These are phyloP conservation scores for Colletotrichum chlorophyti DNA, from an alignment of 2,329 filamentous ascomycete species.

Conservation along the genomic window DNA sequence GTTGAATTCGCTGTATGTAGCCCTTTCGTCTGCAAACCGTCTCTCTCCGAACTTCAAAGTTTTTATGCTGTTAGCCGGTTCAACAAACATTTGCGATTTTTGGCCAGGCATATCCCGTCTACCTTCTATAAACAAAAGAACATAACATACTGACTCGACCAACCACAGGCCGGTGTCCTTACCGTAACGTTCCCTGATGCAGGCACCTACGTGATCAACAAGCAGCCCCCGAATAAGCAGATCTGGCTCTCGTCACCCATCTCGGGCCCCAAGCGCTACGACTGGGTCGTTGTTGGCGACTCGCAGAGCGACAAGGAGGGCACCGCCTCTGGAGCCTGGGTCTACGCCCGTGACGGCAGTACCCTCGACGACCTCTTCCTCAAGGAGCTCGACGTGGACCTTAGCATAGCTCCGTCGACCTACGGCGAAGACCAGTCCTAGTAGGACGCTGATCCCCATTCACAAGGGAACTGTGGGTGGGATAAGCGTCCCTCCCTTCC, in stretches of 20 bases:
- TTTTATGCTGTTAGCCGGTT: not conserved
- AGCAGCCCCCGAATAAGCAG: slow-evolving; percentile 96
- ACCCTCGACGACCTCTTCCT: slow-evolving; percentile 76
- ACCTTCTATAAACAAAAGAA: slow-evolving; percentile 21
- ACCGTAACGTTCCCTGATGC: slow-evolving; percentile 72
- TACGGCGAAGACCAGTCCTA: slow-evolving; percentile 29
- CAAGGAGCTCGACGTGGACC: slow-evolving; percentile 76
- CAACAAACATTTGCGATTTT: not conserved
- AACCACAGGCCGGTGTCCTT: slow-evolving; percentile 79
- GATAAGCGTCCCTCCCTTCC: no score
- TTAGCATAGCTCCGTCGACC: slow-evolving; percentile 43
- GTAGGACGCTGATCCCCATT: not conserved
- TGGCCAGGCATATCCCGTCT: slow-evolving; percentile 25
- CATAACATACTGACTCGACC: not conserved
- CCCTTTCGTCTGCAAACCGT: not conserved
- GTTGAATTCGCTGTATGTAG: slow-evolving; percentile 80
- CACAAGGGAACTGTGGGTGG: no score
- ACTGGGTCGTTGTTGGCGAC: slow-evolving; percentile 81
- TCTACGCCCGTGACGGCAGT: slow-evolving; percentile 85
- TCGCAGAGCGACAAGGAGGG: slow-evolving; percentile 81
- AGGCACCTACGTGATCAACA: slow-evolving; percentile 95
- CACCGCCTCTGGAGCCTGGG: slow-evolving; percentile 77
- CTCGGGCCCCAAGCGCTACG: slow-evolving; percentile 91
- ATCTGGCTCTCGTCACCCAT: slow-evolving; percentile 96
- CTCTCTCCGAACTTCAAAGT: not conserved